Evolutionary conservation across 306 rosid genomes (phyloP).

Genomic region (Ziziphus jujuba): DNA sequence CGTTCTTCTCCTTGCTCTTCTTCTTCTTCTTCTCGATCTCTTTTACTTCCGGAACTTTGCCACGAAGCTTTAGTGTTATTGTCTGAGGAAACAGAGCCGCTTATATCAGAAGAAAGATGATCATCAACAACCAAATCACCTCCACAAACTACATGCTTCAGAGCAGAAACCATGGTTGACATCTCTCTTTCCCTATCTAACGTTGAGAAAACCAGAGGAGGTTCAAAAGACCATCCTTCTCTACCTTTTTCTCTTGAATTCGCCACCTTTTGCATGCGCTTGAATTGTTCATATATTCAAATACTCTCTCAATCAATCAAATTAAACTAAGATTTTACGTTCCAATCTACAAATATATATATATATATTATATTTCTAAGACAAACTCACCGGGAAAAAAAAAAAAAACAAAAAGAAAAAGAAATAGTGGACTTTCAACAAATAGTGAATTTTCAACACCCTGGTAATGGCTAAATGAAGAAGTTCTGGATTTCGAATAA

Average conservation of each 20-base stretch:
- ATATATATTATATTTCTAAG: too few species aligned
- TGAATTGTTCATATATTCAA: neutral
- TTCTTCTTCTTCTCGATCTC: constrained; percentile 16
- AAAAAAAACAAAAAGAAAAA: too few species aligned
- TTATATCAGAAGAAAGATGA: neutral
- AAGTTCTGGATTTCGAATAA: too few species aligned
- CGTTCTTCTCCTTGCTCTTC: neutral
- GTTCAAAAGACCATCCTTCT: neutral
- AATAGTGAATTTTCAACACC: too few species aligned
- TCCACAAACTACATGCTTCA: constrained; percentile 42
- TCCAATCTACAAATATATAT: too few species aligned
- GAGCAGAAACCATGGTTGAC: constrained; percentile 43
- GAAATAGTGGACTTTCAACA: too few species aligned
- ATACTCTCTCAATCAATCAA: too few species aligned
- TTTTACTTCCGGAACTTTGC: constrained; percentile 19
- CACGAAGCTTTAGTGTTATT: neutral
- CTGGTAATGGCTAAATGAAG: too few species aligned
- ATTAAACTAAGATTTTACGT: too few species aligned
- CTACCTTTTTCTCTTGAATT: neutral
- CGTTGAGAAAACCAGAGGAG: constrained; percentile 3
- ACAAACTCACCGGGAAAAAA: too few species aligned
- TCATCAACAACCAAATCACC: neutral
- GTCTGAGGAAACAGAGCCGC: constrained; percentile 5
- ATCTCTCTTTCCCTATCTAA: constrained; percentile 44
- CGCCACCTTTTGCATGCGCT: constrained; percentile 19